Conservation (phyloP, 2,329 filamentous ascomycete genomes). For the Phoma sp. region DNA sequence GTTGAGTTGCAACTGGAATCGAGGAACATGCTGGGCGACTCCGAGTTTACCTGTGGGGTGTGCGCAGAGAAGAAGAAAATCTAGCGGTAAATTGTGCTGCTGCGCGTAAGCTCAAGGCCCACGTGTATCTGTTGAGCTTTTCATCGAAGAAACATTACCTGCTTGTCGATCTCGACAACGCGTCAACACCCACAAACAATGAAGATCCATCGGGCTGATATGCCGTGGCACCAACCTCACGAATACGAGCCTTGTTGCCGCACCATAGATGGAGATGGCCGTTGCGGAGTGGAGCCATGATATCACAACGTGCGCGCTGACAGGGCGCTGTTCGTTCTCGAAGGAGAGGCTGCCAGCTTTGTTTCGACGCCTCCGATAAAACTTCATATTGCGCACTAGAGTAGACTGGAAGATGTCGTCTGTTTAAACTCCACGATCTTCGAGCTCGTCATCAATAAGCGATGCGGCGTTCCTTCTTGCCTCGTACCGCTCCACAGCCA, state of each 20-base stretch:
- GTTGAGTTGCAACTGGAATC: not conserved
- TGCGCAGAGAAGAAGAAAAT: not conserved
- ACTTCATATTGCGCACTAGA: not conserved
- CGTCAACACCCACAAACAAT: constrained; percentile 5
- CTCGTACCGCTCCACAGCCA: constrained; percentile 2
- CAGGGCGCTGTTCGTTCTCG: not conserved
- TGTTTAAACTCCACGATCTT: not conserved
- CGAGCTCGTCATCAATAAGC: constrained; percentile 1
- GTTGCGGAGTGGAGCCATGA: constrained; percentile 8
- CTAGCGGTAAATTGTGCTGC: too few relatives aligned
- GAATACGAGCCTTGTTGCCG: constrained; percentile 12
- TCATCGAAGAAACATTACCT: not conserved
- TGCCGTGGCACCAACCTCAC: constrained; percentile 1
- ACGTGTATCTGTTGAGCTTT: not conserved
- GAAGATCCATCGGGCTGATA: not conserved
- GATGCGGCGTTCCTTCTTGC: not conserved
- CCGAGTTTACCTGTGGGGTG: not conserved
- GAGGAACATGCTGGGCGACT: not conserved
- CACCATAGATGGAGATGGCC: not conserved
- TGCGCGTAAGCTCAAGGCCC: too few relatives aligned
- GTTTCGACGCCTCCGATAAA: not conserved
- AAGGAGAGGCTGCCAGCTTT: not conserved
- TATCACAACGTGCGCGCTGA: not conserved
- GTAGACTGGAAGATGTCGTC: not conserved
- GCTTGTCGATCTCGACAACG: not conserved